Conservation (phyloP, 73 alveolate genomes). For the Paramecium pentaurelia region DNA sequence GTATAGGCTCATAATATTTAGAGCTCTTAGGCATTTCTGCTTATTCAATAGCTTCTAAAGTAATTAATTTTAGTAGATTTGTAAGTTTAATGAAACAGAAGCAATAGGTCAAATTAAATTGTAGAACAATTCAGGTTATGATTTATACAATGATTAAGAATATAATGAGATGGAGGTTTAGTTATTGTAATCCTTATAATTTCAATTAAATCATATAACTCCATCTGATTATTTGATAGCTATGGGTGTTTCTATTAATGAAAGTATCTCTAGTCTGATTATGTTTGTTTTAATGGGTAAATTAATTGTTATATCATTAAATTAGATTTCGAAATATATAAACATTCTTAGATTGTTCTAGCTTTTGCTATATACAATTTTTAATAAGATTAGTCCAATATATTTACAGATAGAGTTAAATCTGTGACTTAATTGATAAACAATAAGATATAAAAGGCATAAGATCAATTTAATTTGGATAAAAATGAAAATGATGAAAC, state of each 20-base stretch:
- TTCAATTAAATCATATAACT: not conserved
- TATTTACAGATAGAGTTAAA: not conserved
- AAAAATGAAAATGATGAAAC: not conserved
- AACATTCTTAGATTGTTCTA: not conserved
- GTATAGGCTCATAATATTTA: not conserved
- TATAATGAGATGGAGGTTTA: not conserved
- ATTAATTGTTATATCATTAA: not conserved
- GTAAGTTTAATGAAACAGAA: not conserved
- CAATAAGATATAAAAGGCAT: not conserved
- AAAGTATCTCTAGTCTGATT: not conserved
- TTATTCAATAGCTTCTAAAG: not conserved
- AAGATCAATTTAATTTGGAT: not conserved
- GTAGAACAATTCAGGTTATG: not conserved
- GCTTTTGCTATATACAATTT: not conserved
- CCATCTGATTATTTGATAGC: not conserved
- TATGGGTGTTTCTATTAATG: not conserved
- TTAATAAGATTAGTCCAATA: not conserved
- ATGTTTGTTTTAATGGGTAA: not conserved
- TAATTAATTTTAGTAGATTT: not conserved
- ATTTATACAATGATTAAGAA: not conserved
- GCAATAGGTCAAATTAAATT: not conserved
- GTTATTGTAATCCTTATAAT: not conserved
- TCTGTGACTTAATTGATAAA: not conserved
- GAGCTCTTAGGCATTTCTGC: not conserved
- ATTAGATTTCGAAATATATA: not conserved